Evolutionary conservation across 108 stramenopile genomes (phyloP), one percentile per base, ranked within the genome.

Genomic region (Bacterosira constricta): DNA sequence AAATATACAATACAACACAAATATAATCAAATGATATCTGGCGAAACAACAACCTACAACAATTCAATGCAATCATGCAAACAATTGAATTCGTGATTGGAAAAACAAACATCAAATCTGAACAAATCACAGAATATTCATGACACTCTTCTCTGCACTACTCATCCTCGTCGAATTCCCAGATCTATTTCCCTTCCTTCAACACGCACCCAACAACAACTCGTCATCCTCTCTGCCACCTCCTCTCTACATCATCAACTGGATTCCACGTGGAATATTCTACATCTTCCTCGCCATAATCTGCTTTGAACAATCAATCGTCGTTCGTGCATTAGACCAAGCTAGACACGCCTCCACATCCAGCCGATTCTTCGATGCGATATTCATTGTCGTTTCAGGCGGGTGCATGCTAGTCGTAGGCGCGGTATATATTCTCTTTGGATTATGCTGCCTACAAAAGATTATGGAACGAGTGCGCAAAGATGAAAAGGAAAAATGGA

Each of bases 371-470:
- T 61, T 79, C 25, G 78, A 79, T 66, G 55, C 53, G 0, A 27
- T 92, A 4, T 81, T 88, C 45, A 85, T 90, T 50, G 78, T 84
- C 10, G 26, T 90, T 8, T 83, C 89, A 20, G 79, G 86, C 0
- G 85, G 84, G 78, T 15, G 80, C 37, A 82, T 92, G 69, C 31
- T 86, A 13, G 65, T 63, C 12, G 41, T 81, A 7, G 91, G 91
- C 15, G 26, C 79, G 8, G 45, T 85, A 45, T 90, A 92, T 73
- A 74, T 90, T 44, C 26, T 90, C 3, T 55, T 92, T 18, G 91
- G 91, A 8, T 63, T 87, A 12, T 88, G 73, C 20, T 92, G 91
- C 70, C 39, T 90, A 36, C 83, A 92, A 80, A 41, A 55, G 18
- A 42, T 92, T 0, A 86, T 88, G 57, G 85, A 92, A 31, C 67